Percentiles rank a stretch among this genome's conserved stretches.
phyloP scores from a whole-genome alignment of 352 stramenopile species.

The Globisporangium radiosum region DNA sequence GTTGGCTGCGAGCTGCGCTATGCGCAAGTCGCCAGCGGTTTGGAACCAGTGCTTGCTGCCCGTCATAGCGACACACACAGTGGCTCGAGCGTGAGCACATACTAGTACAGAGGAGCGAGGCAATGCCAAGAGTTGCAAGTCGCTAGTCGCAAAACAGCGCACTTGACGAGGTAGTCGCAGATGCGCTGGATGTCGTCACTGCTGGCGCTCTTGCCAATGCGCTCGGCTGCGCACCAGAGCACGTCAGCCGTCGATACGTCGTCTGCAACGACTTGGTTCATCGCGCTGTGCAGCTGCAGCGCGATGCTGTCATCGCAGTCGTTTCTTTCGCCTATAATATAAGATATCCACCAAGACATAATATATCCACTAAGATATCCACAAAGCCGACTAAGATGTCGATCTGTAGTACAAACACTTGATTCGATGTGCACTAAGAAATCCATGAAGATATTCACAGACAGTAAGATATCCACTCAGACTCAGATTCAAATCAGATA shows the following conservation, averaged over 20 bases:
- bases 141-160: slow-evolving; percentile 1
- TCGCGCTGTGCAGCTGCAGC: background rate
- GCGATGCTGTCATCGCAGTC: background rate
- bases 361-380: no score
- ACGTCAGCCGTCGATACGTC: slow-evolving; percentile 31
- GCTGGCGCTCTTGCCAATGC: slow-evolving; percentile 44
- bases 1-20: slow-evolving; percentile 23
- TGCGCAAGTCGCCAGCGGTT: slow-evolving; percentile 46
- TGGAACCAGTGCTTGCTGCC: slow-evolving; percentile 65
- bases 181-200: slow-evolving; percentile 45
- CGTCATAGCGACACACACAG: background rate
- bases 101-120: background rate
- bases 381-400: no score
- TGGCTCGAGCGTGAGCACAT: background rate
- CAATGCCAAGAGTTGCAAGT: no score
- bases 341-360: no score
- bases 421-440: no score
- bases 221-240: slow-evolving; percentile 44
- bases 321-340: background rate
- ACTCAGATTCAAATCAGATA: no score
- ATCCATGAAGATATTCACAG: no score
- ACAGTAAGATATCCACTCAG: background rate
- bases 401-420: no score
- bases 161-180: slow-evolving; percentile 60
- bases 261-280: slow-evolving; percentile 14